Evolutionary conservation across 2,329 filamentous ascomycete species (phyloP).

Genomic region (Chalaropsis thielavioides): DNA sequence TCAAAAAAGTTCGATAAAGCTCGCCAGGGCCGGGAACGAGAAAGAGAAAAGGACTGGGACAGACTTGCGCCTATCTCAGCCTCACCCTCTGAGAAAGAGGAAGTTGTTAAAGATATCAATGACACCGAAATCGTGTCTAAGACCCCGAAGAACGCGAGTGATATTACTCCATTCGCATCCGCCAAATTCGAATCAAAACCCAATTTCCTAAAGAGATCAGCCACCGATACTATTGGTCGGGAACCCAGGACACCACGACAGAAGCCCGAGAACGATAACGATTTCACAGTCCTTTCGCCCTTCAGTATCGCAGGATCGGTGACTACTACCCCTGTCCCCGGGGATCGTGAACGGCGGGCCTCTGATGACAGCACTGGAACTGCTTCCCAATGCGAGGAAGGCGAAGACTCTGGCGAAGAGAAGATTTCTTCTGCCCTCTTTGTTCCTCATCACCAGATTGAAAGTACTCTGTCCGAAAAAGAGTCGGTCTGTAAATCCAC

Average conservation of each 20-base stretch:
- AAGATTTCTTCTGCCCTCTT: constrained; percentile 81
- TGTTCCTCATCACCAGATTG: constrained; percentile 49
- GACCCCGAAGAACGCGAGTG: constrained; percentile 8
- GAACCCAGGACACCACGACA: constrained; percentile 9
- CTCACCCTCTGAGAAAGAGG: constrained; percentile 8
- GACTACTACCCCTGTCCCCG: constrained; percentile 8
- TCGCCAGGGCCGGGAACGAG: constrained; percentile 8
- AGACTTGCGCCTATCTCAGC: constrained; percentile 7
- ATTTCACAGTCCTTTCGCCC: constrained; percentile 11
- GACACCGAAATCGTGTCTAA: constrained; percentile 5
- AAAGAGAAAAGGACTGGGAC: constrained; percentile 10
- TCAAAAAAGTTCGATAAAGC: constrained; percentile 35
- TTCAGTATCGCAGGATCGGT: constrained; percentile 14
- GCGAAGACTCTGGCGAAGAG: constrained; percentile 57
- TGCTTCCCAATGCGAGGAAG: constrained; percentile 26
- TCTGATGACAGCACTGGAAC: constrained; percentile 29
- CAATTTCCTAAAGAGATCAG: background rate
- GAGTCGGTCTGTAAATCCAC: background rate
- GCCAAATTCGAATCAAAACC: background rate
- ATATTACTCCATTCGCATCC: background rate
- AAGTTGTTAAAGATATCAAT: background rate
- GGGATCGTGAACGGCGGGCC: constrained; percentile 22
- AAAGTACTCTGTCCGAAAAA: constrained; percentile 6
- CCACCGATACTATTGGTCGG: background rate
- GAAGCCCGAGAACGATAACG: constrained; percentile 7